A percentile compares a stretch with the other conserved stretches of the same genome.
Conservation (phyloP, 1,139 yeast species). For the Yamadazyma membranifaciens region DNA sequence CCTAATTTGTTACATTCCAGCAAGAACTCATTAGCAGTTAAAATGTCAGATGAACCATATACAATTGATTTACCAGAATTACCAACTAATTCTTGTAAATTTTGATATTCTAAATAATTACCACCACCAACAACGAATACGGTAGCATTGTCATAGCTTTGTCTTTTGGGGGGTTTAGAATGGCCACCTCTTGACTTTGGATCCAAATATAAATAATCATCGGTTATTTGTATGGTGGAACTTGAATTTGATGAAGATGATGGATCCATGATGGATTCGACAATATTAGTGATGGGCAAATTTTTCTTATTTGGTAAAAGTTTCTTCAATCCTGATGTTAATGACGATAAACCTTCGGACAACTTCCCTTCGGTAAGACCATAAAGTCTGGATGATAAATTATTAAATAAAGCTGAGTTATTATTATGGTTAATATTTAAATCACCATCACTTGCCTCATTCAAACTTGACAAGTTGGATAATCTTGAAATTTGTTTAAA, state of each 20-base stretch:
- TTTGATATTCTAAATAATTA: slow-evolving; percentile 88
- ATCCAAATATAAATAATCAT: slow-evolving; percentile 86
- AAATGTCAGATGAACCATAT: slow-evolving; percentile 84
- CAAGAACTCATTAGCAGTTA: slow-evolving; percentile 75
- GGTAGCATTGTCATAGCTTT: slow-evolving; percentile 72
- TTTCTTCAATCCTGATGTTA: slow-evolving; percentile 85
- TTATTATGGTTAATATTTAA: slow-evolving; percentile 19
- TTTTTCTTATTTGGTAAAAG: slow-evolving; percentile 84
- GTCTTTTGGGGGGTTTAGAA: slow-evolving; percentile 85
- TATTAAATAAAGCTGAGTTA: slow-evolving; percentile 69
- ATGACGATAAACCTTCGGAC: slow-evolving; percentile 78
- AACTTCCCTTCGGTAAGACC: slow-evolving; percentile 83
- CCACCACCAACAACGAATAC: slow-evolving; percentile 98
- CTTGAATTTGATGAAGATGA: slow-evolving; percentile 56
- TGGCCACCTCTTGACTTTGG: slow-evolving; percentile 90
- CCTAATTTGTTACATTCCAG: slow-evolving; percentile 69
- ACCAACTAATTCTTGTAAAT: slow-evolving; percentile 78
- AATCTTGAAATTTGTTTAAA: slow-evolving; percentile 77
- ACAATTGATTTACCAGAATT: slow-evolving; percentile 55
- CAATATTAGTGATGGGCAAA: slow-evolving; percentile 85
- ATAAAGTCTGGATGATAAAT: slow-evolving; percentile 70
- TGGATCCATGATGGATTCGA: slow-evolving; percentile 91
- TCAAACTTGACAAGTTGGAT: slow-evolving; percentile 41
- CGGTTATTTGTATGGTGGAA: slow-evolving; percentile 67
- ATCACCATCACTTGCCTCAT: slow-evolving; percentile 19